Base-by-base conservation (phyloP, 768 basidiomycete genomes). In the Phaeotremella fagi region DNA sequence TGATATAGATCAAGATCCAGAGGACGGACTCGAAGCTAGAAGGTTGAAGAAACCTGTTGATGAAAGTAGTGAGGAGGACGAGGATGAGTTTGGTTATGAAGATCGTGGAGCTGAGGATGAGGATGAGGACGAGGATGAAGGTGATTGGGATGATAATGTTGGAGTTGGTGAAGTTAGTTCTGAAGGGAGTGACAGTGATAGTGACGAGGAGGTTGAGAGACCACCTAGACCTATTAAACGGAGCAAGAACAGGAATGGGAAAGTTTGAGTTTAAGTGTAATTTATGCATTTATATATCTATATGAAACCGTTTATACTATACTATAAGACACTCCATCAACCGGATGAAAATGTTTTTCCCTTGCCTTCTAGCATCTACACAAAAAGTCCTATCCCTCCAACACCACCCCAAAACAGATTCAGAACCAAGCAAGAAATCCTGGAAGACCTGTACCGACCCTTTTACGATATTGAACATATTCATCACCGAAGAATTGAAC, bases 401-500 rank as follows among this genome's bases (percentile, higher is more conserved):
- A n/a, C n/a, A n/a, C n/a, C n/a, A n/a, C n/a, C n/a, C n/a, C n/a
- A n/a, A n/a, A n/a, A n/a, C 38, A 41, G 20, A 41, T 7, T 41
- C 31, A 41, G 18, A 41, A 41, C 38, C 38, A 41, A 14, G 9
- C 18, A 18, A 41, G 38, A 41, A 60, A 12, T 45, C 46, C 37
- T 3, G 94, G 92, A 20, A 99, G 89, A 71, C 81, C 81, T 0
- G 90, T 90, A n/a, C 87, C 84, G 15, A 94, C 90, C 16, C 79
- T 75, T 29, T 79, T 78, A 46, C 85, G 79, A 74, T 97, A 98
- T 38, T 79, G 67, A 28, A 83, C 77, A 64, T 99, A 99, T 31
- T 86, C 85, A 16, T 88, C 78, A 0, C 92, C 95, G 61, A 99
- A 99, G 78, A 98, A 99, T 50, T 78, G 79, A 41, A 92, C 72